Conservation (phyloP, 371 early-diverging fungal genomes). For the Apophysomyces trapeziformis region DNA sequence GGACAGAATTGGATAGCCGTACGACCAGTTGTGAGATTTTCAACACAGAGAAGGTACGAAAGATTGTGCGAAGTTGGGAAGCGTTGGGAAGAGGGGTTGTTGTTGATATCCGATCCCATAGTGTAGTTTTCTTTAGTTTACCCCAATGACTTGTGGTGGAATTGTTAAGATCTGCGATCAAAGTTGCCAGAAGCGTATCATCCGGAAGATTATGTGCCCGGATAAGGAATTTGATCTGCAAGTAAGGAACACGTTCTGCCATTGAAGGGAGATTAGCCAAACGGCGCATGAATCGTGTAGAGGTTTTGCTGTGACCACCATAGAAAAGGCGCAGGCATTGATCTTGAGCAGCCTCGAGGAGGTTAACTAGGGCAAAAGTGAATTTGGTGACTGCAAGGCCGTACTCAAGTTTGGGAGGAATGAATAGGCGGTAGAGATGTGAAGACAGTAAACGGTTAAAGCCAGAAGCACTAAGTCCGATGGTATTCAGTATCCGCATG, state of each 20-base stretch:
- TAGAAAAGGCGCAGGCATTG: constrained; percentile 23
- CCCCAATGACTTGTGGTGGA: no score
- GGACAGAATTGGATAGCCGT: no score
- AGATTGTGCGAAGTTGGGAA: no score
- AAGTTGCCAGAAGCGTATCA: constrained; percentile 15
- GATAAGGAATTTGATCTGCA: constrained; percentile 12
- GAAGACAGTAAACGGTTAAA: constrained; percentile 5
- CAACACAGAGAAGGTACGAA: neutral
- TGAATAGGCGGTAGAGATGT: constrained; percentile 11
- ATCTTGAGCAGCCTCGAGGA: constrained; percentile 15
- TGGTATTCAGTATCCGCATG: constrained; percentile 15
- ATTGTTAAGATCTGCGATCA: no score
- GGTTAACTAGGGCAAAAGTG: no score
- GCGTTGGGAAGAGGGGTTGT: no score
- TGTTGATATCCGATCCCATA: no score
- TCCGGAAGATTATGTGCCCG: constrained; percentile 10
- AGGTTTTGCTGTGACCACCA: constrained; percentile 17
- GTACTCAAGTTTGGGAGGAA: neutral
- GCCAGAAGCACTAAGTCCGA: constrained; percentile 7
- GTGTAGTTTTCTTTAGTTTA: no score
- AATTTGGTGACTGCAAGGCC: no score
- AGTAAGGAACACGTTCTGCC: constrained; percentile 1
- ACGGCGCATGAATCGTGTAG: constrained; percentile 21
- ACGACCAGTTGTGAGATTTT: no score
- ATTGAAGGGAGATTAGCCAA: constrained; percentile 20